Base-by-base conservation (phyloP, 306 rosid species). In the Vigna angularis region DNA sequence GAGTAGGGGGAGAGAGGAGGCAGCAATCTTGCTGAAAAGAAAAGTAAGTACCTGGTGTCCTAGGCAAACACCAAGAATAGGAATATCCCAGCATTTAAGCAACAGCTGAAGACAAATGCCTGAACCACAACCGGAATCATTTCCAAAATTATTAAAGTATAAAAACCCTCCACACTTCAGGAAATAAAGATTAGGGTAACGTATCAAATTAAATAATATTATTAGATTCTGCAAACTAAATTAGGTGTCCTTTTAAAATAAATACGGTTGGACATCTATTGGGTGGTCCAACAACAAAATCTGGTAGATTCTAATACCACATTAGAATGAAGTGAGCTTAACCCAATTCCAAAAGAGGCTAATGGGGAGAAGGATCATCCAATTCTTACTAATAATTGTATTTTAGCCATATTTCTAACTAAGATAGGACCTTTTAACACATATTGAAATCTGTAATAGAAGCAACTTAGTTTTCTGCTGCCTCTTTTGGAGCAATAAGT, bases 11-110 rank as follows among this genome's bases (percentile, higher is more conserved):
- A 42, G 47, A 9, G 52, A 44, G 42, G 13, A 30, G 38, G 24
- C 45, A 59, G 48, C 65, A 64, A 40, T 22, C 44, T 11, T 32
- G 77, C 48, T 76, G 58, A 73, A 45, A 65, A 62, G 78, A 68
- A 49, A 67, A 51, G 64, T 24, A 85, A 80, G 70, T 87, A 93
- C 99, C 97, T 95, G 98, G 83, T 95, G 99, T 73, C 99, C 99
- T 53, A 95, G 90, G 80, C 99, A 95, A 86, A 95, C 98, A 75
- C 98, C 99, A 79, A 95, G 81, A 79, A 95, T 79, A 74, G 99
- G 99, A 72, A 95, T 84, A 89, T 95, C 92, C 87, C 83, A 74
- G 88, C 98, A 95, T 52, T 87, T 86, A 66, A 51, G 91, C 84
- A 95, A 87, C 81, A 95, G 69, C 51, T 86, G 94, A 85, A 91